Evolutionary conservation across 139 green algal species (phyloP), one percentile per base, ranked within the genome.

Genomic region (Nannochloris sp.): DNA sequence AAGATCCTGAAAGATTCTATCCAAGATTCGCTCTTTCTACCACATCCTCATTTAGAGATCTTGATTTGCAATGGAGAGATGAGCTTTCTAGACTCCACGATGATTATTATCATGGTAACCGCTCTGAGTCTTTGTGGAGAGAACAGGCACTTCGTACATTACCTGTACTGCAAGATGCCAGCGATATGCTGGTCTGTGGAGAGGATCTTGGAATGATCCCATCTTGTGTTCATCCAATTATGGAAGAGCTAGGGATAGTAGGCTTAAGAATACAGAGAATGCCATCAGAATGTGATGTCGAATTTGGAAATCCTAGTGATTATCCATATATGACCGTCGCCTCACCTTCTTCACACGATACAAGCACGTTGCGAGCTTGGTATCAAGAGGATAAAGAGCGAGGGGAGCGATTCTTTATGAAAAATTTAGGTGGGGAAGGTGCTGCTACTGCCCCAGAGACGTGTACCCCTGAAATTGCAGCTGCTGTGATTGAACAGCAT

Each of bases 131-230:
- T 6, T 60, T 95, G 61, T 97, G 92, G 92, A 65, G 78, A 3
- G 59, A 78, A 46, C 82, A 89, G 12, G 88, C 88, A 27, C 59
- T 89, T 45, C 67, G 67, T 47, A 95, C 90, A 61, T 78, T 98
- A 64, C 92, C 92, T 1, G 85, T 78, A 56, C 83, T 97, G 37
- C 77, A 89, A 68, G 37, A 74, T 0, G 72, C 86, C 27, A 92
- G 76, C 0, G 71, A 90, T 68, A 98, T 97, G 92, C 84, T 98
- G 35, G 85, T 97, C 39, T 99, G 89, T 74, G 92, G 90, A 0
- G 91, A 97, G 80, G 91, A 97, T 62, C 75, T 97, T 55, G 91
- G 91, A 23, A 87, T 98, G 64, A 83, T 97, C 24, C 91, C 93
- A 1, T 60, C 74, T 8, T 97, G 90, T 71, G 86, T 98, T 60